Evolutionary conservation across 208 protist genomes (phyloP), one percentile per base, ranked within the genome.

Genomic region (Wallacemonas sp.): DNA sequence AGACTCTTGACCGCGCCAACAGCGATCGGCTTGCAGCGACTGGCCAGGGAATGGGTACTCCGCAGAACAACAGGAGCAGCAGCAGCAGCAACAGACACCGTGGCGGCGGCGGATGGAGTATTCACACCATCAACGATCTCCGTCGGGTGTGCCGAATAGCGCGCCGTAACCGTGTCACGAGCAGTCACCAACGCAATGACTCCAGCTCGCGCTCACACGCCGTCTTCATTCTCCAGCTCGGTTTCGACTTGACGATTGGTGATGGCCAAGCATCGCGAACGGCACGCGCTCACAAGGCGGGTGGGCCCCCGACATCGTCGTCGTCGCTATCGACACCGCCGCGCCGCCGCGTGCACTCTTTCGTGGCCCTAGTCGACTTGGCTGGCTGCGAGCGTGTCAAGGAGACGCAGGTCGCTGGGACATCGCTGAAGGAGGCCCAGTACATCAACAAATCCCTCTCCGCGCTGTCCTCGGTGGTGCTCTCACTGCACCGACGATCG

Each of bases 371-470:
- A 65, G 98, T 99, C 6, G 98, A 99, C 79, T 82, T 99, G 5
- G 98, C 98, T 0, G 98, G 98, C 11, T 97, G 93, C 27, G 98
- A 99, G 85, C 89, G 97, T 28, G 73, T 91, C 17, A 88, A 92
- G 46, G 79, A 97, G 56, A 98, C 97, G 11, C 81, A 91, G 66
- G 90, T 92, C 26, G 82, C 89, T 55, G 89, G 90, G 11, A 47
- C 44, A 3, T 83, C 77, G 19, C 69, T 96, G 53, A 75, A 82
- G 21, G 90, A 97, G 80, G 93, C 90, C 15, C 86, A 95, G 76
- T 94, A 89, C 81, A 97, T 97, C 51, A 96, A 97, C 78, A 90
- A 91, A 54, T 96, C 90, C 11, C 90, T 97, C 55, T 90, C 86
- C 8, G 87, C 90, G 15, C 66, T 97, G 2, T 93, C 86, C 24